Evolutionary conservation across 192 early-diverging fungal species (phyloP).

Genomic region (Mortierella hygrophila): DNA sequence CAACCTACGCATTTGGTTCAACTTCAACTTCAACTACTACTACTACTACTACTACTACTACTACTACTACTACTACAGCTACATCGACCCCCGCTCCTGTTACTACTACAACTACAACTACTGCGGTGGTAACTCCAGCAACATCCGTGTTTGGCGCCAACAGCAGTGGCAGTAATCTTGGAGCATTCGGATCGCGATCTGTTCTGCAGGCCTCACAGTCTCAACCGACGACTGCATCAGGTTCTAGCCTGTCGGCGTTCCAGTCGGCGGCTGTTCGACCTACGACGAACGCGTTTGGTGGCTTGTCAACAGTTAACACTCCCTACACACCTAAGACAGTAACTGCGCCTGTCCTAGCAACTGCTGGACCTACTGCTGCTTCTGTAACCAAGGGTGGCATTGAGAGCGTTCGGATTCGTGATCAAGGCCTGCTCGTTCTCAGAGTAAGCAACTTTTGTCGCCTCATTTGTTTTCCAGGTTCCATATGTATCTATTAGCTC

Average conservation of each 20-base stretch:
- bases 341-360: background rate
- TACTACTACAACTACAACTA: background rate
- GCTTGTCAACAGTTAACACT: slow-evolving; percentile 13
- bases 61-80: background rate
- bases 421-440: slow-evolving; percentile 46
- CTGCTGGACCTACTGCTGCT: background rate
- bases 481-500: background rate
- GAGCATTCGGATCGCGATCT: slow-evolving; percentile 29
- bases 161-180: background rate
- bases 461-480: background rate
- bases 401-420: slow-evolving; percentile 33
- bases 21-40: background rate
- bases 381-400: background rate
- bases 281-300: slow-evolving; percentile 12
- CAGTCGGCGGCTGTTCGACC: slow-evolving; percentile 12
- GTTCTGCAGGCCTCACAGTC: background rate
- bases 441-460: slow-evolving; percentile 9
- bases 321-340: slow-evolving; percentile 11
- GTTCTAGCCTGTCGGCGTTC: slow-evolving; percentile 14
- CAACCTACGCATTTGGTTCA: slow-evolving; percentile 14
- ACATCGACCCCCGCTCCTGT: background rate
- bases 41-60: no score
- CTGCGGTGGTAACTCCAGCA: background rate
- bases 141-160: background rate
- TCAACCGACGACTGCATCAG: background rate